Evolutionary conservation across 805 yeast genomes (phyloP), one percentile per base, ranked within the genome.

Genomic region (Hanseniaspora nectarophila): DNA sequence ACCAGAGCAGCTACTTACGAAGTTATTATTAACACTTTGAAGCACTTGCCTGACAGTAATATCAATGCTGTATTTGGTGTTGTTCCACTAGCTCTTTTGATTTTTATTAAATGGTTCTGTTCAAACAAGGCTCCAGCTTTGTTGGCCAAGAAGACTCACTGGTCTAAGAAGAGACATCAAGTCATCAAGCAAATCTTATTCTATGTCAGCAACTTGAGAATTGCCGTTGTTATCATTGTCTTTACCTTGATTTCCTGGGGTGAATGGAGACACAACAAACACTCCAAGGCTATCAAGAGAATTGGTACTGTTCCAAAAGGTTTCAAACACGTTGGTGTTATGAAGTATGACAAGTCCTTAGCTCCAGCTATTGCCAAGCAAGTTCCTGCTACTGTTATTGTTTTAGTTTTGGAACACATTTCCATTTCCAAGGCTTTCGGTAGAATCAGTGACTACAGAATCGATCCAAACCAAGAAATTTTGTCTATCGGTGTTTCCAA

Each of bases 391-490:
- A 82, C 95, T 15, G 76, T 81, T 20, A 82, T 89, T 59, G 80
- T 89, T 55, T 73, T 89, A 60, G 75, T 89, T 57, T 73, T 89
- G 59, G 97, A 89, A 67, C 97, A 89, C 66, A 89, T 89, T 63
- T 88, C 97, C 49, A 89, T 89, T 59, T 74, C 97, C 49, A 89
- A 88, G 67, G 86, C 96, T 1, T 89, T 89, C 63, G 97, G 96
- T 53, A 77, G 97, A 68, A 71, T 88, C 58, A 88, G 89, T 63
- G 95, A 86, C 64, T 89, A 89, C 69, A 86, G 85, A 60, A 82
- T 89, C 60, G 77, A 81, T 55, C 95, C 97, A 45, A 90, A 89
- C 68, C 97, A 89, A 72, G 97, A 89, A 67, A 75, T 89, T 52
- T 76, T 89, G 62, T 96, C 97, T 39, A 89, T 89, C 67, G 97